Percentiles rank a stretch among this genome's conserved stretches.
These are phyloP conservation scores for Aspergillus sp. DNA, from an alignment of 2,329 filamentous ascomycete species.

Conservation along the genomic window DNA sequence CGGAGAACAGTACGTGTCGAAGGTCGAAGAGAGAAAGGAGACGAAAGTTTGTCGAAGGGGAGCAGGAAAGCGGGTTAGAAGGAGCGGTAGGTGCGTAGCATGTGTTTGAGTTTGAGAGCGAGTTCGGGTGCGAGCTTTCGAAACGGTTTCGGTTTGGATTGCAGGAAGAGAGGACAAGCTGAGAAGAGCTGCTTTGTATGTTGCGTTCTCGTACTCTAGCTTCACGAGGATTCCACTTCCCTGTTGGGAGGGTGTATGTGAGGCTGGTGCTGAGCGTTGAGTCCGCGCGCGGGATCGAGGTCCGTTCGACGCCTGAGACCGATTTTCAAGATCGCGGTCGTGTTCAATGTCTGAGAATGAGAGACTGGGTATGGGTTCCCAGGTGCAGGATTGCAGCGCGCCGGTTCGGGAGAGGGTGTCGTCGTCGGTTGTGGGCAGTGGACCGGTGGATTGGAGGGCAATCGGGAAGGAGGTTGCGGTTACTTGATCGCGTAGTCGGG, in stretches of 20 bases:
- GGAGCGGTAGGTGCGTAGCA: constrained; percentile 53
- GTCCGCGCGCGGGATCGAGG: neutral
- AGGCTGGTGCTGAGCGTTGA: neutral
- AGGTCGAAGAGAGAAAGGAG: constrained; percentile 51
- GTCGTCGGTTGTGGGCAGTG: constrained; percentile 29
- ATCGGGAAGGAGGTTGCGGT: constrained; percentile 50
- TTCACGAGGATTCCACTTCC: constrained; percentile 49
- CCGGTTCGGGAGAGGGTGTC: constrained; percentile 49
- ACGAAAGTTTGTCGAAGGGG: constrained; percentile 52
- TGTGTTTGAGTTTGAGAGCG: constrained; percentile 3
- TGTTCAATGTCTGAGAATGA: constrained; percentile 24
- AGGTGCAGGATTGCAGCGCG: constrained; percentile 50
- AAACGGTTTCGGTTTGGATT: neutral
- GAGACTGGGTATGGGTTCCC: constrained; percentile 41
- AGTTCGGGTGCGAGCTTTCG: neutral
- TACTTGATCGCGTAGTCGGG: constrained; percentile 51
- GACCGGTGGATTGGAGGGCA: constrained; percentile 42
- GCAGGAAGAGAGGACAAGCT: constrained; percentile 27
- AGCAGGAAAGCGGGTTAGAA: constrained; percentile 54
- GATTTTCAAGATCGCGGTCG: neutral
- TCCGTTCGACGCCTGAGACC: neutral
- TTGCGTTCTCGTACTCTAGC: constrained; percentile 52
- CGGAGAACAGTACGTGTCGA: constrained; percentile 52
- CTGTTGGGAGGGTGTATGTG: neutral
- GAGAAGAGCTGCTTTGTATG: constrained; percentile 55